Base-by-base conservation (phyloP, 179 eudicot genomes). In the Actinidia chinensis region DNA sequence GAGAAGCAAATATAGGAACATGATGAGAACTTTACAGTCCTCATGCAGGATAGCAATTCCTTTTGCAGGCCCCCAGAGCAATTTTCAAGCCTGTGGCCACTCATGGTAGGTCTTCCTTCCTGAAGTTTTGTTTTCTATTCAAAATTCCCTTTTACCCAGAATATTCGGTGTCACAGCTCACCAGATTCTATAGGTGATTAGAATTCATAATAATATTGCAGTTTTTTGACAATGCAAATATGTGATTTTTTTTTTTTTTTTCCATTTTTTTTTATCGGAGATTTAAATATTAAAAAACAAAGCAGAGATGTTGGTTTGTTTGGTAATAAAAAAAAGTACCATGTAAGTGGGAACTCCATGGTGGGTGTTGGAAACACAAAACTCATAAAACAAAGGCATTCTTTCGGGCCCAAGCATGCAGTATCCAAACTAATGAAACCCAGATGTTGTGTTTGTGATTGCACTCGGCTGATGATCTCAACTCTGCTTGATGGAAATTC, bases 401-500 rank as follows among this genome's bases (percentile, higher is more conserved):
- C 95, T 89, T 80, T 90, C 85, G 51, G 88, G 70, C 47, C 91
- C 96, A 75, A 86, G 74, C n/a, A 88, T 84, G 83, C 99, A 93
- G 67, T 92, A 93, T 76, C 99, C 99, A 81, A n/a, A 93, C 98
- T 82, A 95, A 86, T 12, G 99, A 90, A 75, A 95, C 99, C n/a
- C 68, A 95, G 98, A 90, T 95, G 97, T n/a, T n/a, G n/a, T n/a
- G n/a, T 78, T 89, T 95, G 83, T 95, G 98, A 87, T n/a, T 95
- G 99, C 46, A 95, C 99, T 51, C 98, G 90, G 74, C 98, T 95
- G 76, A 95, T 93, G 69, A 91, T 95, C 79, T 95, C 99, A 79
- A 95, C 97, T 95, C 99, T 0, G 99, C 98, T 76, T 93, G 94
- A n/a, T n/a, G n/a, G n/a, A 81, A 95, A 95, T 78, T 95, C 98